Base-by-base conservation (phyloP, 352 stramenopile genomes). In the Phytopythium ostracodes region DNA sequence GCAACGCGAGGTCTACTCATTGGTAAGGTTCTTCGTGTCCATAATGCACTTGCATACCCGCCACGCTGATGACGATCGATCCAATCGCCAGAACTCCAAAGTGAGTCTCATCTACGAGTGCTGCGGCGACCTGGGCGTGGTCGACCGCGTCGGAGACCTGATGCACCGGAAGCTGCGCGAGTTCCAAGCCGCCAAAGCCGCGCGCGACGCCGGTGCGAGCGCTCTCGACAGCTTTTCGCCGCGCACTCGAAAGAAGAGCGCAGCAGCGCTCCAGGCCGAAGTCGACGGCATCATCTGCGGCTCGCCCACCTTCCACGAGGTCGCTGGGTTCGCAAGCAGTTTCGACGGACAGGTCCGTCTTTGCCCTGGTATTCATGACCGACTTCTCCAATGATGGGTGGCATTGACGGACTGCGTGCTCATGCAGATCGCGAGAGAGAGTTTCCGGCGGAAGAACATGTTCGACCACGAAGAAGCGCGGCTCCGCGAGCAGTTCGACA, bases 41-140 rank as follows among this genome's bases (percentile, higher is more conserved):
- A 33, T 15, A 8, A 38, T 11, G 14, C 33, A 38, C 14, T 4
- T 38, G 33, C 3, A 38, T 10, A 38, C 33, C 33, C 33, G 14
- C 14, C 33, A 18, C n/a, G n/a, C n/a, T 55, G 27, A 54, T 52
- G 42, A 40, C 25, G 15, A 15, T 29, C 10, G 35, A 46, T 44
- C 17, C 20, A 4, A 29, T 44, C 33, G 9, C 8, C 56, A 89
- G 80, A 87, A 86, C 65, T 82, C 76, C 5, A 81, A 81, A 44
- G 51, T 88, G 52, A 79, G 67, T 24, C 70, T 90, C 25, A 76
- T 87, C 53, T 84, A 86, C 56, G 81, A 90, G 54, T 86, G 75
- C 47, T 77, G 76, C 38, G 58, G 75, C 22, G 81, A 87, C 25
- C 52, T 90, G 56, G 72, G 76, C 14, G 68, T 88, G 17, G 63